Evolutionary conservation across 108 stramenopile species (phyloP).

Genomic region (Nitzschia sp.): DNA sequence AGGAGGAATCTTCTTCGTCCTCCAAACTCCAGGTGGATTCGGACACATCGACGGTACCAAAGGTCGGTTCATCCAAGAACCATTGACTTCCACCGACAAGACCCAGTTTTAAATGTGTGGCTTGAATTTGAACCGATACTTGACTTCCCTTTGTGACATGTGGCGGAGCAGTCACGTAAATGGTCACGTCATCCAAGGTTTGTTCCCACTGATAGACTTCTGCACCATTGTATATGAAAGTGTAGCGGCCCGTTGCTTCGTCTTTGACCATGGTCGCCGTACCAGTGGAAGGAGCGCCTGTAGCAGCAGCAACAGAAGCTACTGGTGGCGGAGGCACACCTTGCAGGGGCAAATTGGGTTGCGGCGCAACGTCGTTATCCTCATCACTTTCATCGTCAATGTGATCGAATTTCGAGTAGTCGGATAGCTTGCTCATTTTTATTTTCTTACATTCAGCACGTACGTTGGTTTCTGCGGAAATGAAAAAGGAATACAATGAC

Average conservation of each 20-base stretch:
- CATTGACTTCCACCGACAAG: conserved; percentile 50
- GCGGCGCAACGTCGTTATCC: conserved; percentile 31
- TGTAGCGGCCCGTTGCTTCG: conserved; percentile 53
- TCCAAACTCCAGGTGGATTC: conserved; percentile 86
- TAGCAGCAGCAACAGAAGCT: not conserved
- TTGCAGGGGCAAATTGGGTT: not conserved
- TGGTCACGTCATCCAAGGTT: conserved; percentile 86
- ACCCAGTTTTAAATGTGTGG: conserved; percentile 59
- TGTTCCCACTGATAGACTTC: conserved; percentile 97
- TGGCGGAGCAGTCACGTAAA: conserved; percentile 53
- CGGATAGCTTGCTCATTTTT: conserved; percentile 68
- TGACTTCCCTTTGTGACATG: conserved; percentile 21
- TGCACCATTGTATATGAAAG: conserved; percentile 66
- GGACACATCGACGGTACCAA: conserved; percentile 72
- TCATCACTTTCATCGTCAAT: conserved; percentile 35
- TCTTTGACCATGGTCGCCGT: conserved; percentile 39
- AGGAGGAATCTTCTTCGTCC: conserved; percentile 44
- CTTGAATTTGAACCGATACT: conserved; percentile 45
- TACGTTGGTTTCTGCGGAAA: no score
- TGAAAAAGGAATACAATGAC: no score
- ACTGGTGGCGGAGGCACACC: not conserved
- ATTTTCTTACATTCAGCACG: no score
- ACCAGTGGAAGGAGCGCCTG: not conserved
- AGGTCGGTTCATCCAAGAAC: conserved; percentile 88
- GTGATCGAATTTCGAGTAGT: conserved; percentile 82